Evolutionary conservation across 306 rosid species (phyloP).

Genomic region (Rosa lucieae): DNA sequence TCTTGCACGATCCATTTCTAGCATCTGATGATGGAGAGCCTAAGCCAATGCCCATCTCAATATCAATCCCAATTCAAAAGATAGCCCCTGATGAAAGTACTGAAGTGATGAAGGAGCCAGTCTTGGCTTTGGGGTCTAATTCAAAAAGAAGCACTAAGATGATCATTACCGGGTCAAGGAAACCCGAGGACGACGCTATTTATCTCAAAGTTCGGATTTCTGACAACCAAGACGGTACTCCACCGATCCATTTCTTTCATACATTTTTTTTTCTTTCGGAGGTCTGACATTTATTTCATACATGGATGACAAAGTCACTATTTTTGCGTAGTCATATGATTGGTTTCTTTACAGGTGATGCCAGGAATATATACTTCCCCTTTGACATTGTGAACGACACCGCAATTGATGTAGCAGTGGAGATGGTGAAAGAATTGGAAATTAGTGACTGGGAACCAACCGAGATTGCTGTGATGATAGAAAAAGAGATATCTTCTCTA

Average conservation of each 20-base stretch:
- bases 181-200: conserved; percentile 58
- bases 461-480: conserved; percentile 80
- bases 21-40: conserved; percentile 40
- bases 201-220: conserved; percentile 64
- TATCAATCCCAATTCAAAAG: conserved; percentile 13
- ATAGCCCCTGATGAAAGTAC: conserved; percentile 5
- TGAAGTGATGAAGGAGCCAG: neutral
- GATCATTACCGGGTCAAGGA: conserved; percentile 73
- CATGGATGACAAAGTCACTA: neutral
- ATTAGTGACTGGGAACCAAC: conserved; percentile 67
- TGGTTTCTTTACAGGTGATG: conserved; percentile 38
- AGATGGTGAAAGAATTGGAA: conserved; percentile 89
- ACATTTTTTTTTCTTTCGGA: too few relatives aligned
- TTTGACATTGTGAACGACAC: conserved; percentile 74
- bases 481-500: conserved; percentile 57
- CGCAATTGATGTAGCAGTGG: conserved; percentile 65
- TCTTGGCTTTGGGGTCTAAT: conserved; percentile 15
- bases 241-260: neutral
- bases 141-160: conserved; percentile 46
- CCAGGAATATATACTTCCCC: conserved; percentile 65
- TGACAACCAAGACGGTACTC: conserved; percentile 44
- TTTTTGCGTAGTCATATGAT: neutral
- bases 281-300: too few relatives aligned
- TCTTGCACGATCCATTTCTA: conserved; percentile 76
- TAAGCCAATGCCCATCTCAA: conserved; percentile 12